Evolutionary conservation across 768 basidiomycete species (phyloP), one percentile per base, ranked within the genome.

Genomic region (Lactarius sanguifluus): DNA sequence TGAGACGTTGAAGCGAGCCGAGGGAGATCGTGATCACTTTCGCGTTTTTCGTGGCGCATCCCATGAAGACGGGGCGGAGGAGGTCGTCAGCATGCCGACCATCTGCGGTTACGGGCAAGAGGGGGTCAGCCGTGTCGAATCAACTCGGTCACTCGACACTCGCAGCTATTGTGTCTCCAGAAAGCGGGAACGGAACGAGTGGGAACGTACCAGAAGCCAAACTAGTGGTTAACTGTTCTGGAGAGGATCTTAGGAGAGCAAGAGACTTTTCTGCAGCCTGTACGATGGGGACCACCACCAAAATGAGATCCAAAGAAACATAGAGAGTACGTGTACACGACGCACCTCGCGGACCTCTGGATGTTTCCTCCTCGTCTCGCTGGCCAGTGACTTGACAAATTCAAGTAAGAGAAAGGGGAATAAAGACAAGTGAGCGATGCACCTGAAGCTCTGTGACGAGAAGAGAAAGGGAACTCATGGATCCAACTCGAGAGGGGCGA

Each of bases 21-120:
- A 98, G 85, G 8, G 92, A 91, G 69, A 98, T 94, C 0, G 92
- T 91, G 55, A 98, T 89, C 61, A 98, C 91, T 82, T 98, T 98
- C 2, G 91, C 87, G 71, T 94, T 94, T 78, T 90, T 93, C 5
- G 94, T 97, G 34, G 90, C 88, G 71, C 94, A 95, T 57, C 94
- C 94, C 87, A 96, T 92, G 73, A 95, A 94, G 1, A 98, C 87
- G 0, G 96, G 96, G 57, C 86, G 81, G 23, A 96, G 82, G 30
- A 97, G 82, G 67, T 90, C 90, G 55, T 90, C 86, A 1, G 92
- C 87, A 75, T 92, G 89, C 10, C 88, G 85, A 4, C 87, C 86
- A 82, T 91, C 89, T 92, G 69, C 12, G 3, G 20, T 30, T 6
- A 34, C 45, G 41, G 28, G 10, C 6, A 59, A 6, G 32, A 18